Percentiles rank a stretch among this genome's conserved stretches.
Conservation (phyloP, 2,329 filamentous ascomycete species). For the Colletotrichum sp. region DNA sequence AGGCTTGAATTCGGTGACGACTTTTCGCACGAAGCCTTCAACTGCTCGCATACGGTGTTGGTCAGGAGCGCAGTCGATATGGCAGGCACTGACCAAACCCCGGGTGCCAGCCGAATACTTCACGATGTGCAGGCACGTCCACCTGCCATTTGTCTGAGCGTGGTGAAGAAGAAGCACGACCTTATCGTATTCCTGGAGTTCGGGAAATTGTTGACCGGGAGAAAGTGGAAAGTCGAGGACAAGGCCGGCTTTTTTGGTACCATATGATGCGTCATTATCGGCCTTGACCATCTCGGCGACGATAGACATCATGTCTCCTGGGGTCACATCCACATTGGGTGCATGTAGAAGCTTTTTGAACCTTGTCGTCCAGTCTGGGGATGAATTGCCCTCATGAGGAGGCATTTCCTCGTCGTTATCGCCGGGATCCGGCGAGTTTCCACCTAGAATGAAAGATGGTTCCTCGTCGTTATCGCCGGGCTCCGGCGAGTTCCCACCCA, state of each 20-base stretch:
- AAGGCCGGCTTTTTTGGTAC: not conserved
- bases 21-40: not conserved
- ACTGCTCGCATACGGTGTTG: rapidly evolving
- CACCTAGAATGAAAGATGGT: not conserved
- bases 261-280: not conserved
- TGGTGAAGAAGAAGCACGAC: not conserved
- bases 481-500: not conserved
- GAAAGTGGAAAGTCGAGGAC: not conserved
- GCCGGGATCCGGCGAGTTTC: not conserved
- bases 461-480: not conserved
- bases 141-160: not conserved
- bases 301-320: not conserved
- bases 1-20: not conserved
- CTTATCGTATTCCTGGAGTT: not conserved
- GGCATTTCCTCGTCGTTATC: not conserved
- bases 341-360: not conserved
- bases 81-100: not conserved
- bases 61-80: not conserved
- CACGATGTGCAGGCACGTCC: not conserved
- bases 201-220: not conserved
- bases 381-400: no score
- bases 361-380: no score
- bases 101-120: not conserved
- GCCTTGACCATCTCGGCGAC: rapidly evolving
- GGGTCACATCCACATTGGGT: not conserved